Base-by-base conservation (phyloP, 176 grass and related monocot species). In the Stipa capillata region DNA sequence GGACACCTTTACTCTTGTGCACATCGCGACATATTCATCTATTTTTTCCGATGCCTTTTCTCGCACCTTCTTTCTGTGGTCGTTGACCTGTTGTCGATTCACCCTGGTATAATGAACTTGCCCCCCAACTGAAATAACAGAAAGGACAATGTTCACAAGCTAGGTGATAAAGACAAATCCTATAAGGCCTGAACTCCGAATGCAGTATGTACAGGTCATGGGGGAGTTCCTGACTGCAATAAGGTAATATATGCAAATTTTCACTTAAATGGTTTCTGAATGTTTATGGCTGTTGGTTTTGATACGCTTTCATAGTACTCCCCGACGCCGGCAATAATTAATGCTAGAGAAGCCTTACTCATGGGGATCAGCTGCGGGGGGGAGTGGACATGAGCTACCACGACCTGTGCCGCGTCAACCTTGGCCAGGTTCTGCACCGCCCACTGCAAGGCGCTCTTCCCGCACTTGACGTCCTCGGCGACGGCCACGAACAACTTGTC, bases 401-500 rank as follows among this genome's bases (percentile, higher is more conserved):
- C 36, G 36, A 66, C 0, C n/a, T 69, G 72, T n/a, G n/a, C n/a
- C 40, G 4, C 34, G 6, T 6, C 63, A 34, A 24, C 77, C 9
- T 39, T 85, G 78, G 67, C 56, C 11, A 59, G 53, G 83, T 90
- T 90, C 79, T 90, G 45, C 7, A 86, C 65, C 70, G 74, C 82
- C 91, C 88, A 94, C 16, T 84, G 40, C n/a, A 94, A 65, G 57
- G 74, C 86, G 50, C 68, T 79, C 68, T 73, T 90, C n/a, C 85
- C 91, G 16, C 67, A 13, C 54, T 61, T 80, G 55, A 72, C 41
- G 0, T 88, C 79, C 45, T 79, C 88, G 3, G 56, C 8, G 5
- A 94, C 85, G 11, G 91, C 91, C 3, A 94, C 86, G 43, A 89
- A 86, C 25, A 94, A 76, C 79, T 42, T 71, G 31, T 64, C 83